Base-by-base conservation (phyloP, 1,284 basidiomycete species). In the Malassezia obtusa region DNA sequence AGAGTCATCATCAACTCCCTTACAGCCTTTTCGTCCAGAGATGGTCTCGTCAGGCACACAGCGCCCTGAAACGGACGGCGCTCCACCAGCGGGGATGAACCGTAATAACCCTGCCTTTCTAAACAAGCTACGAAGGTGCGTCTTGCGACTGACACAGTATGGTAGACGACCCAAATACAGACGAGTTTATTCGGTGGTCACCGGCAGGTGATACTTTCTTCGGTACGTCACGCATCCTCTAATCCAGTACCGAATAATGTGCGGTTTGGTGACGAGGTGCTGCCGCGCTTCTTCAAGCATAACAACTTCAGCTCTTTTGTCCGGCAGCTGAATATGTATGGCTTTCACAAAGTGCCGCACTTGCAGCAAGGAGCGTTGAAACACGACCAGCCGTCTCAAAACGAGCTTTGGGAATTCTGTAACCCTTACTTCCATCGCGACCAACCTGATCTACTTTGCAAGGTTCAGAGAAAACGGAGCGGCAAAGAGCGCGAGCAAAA, bases 241-340 rank as follows among this genome's bases (percentile, higher is more conserved):
- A n/a, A n/a, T n/a, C n/a, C n/a, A n/a, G 91, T 98, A 8, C 83
- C 89, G 45, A 88, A 94, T 76, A 86, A 90, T 68, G 89, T 95
- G 74, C 83, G 84, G 22, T 89, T 98, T 71, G 87, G 88, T 2
- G 84, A 85, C 44, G 87, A 95, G 75, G 74, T 75, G 21, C 59
- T 75, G n/a, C 68, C 68, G 38, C 72, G 74, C 52, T 73, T 75
- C 48, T 75, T 75, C 50, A 75, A 75, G 60, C 74, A 75, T 54
- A 74, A 67, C 58, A 75, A 89, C 84, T 89, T 89, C 74, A 87
- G 85, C 24, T 86, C 84, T 66, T 89, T 89, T 73, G 86, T 89
- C 45, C 82, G 87, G 49, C 87, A 89, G 71, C 79, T 89, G 49
- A 89, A 89, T 76, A 89, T 89, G 87, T 67, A 69, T 52, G 74